Conservation (phyloP, 2,329 filamentous ascomycete species). For the Fusarium sterilihyphosum region DNA sequence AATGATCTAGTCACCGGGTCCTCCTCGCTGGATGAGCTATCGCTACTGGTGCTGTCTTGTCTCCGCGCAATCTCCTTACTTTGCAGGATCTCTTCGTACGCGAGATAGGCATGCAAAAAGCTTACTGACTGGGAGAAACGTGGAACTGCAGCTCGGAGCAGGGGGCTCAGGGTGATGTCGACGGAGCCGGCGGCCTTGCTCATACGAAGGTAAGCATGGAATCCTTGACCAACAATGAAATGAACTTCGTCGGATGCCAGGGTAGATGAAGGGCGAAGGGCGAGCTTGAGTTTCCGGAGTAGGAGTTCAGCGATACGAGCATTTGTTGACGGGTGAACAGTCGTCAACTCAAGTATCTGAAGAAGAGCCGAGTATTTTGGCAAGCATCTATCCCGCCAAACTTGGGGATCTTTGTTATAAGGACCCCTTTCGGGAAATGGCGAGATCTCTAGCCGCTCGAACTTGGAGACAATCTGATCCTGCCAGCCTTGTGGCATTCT, state of each 20-base stretch:
- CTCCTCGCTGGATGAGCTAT: slow-evolving; percentile 57
- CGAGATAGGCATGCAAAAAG: slow-evolving; percentile 71
- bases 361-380: slow-evolving; percentile 75
- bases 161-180: slow-evolving; percentile 69
- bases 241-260: slow-evolving; percentile 71
- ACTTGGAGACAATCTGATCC: slow-evolving; percentile 75
- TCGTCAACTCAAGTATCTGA: slow-evolving; percentile 68
- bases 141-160: slow-evolving; percentile 72
- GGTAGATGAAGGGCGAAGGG: slow-evolving; percentile 68
- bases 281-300: slow-evolving; percentile 72
- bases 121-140: slow-evolving; percentile 71
- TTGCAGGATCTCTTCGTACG: slow-evolving; percentile 59
- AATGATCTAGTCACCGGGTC: slow-evolving; percentile 72
- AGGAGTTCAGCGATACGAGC: slow-evolving; percentile 73
- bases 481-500: slow-evolving; percentile 75
- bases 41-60: slow-evolving; percentile 52
- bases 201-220: slow-evolving; percentile 76
- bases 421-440: slow-evolving; percentile 72
- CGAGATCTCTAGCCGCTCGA: slow-evolving; percentile 71
- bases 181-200: slow-evolving; percentile 66
- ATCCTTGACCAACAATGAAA: slow-evolving; percentile 80
- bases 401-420: slow-evolving; percentile 69
- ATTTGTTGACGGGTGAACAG: slow-evolving; percentile 72
- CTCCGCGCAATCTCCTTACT: slow-evolving; percentile 28
- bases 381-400: slow-evolving; percentile 70